Evolutionary conservation across 2,329 filamentous ascomycete genomes (phyloP), one percentile per base, ranked within the genome.

Genomic region (Huntiella omanensis): DNA sequence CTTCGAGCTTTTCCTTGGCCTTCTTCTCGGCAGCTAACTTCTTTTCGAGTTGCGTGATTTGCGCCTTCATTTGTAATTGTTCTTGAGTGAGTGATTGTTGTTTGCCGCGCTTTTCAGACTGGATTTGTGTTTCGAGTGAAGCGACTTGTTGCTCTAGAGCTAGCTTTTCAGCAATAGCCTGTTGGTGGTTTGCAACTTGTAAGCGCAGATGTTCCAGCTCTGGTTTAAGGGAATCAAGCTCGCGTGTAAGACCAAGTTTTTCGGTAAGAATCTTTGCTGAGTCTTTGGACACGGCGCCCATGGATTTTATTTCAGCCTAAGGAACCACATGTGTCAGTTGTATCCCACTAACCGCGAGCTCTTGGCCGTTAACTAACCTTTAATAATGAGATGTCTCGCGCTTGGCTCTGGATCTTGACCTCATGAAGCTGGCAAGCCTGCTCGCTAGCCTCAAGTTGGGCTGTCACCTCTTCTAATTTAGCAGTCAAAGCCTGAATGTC

Each of bases 51-150:
- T 61, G 58, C 11, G 61, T 58, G 2, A 64, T 52, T n/a, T 55
- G 57, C 3, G 57, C 54, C 33, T 57, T 60, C 36, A 63, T 53
- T 38, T 71, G 58, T 57, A 70, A 57, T 58, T 64, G 52, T 41
- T 63, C 65, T 53, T 61, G 58, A 53, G 41, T 37, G 33, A 58
- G 54, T n/a, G 56, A 53, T 11, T 56, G 56, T 22, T 59, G 54
- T 28, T 57, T 59, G 2, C 59, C 58, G 47, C 58, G 56, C 50
- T 62, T 88, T 58, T 91, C 83, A 53, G 82, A 83, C 52, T 87
- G 83, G 2, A 94, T 68, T 54, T 93, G 82, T 38, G 84, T 77
- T 59, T 93, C 82, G 2, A 87, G 61, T 1, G 79, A 76, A 55
- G 71, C 79, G 22, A 94, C 60, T 60, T 91, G 83, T 40, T 82